Percentiles rank a stretch among this genome's conserved stretches.
These are phyloP conservation scores for Bretziella fagacearum DNA, from an alignment of 2,329 filamentous ascomycete species.

Conservation along the genomic window DNA sequence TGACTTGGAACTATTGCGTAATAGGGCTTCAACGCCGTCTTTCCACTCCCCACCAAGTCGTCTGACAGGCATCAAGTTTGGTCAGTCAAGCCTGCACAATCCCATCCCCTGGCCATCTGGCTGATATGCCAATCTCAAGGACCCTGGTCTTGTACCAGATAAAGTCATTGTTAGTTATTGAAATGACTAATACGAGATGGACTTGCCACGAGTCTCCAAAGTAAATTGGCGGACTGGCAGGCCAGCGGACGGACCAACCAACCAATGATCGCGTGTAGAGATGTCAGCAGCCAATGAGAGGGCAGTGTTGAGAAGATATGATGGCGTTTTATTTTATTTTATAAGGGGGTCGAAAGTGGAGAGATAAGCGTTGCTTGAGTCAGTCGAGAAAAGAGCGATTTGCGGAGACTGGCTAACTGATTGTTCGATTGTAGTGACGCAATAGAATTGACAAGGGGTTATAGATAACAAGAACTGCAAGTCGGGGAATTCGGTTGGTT, in stretches of 20 bases:
- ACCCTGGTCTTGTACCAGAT: not conserved
- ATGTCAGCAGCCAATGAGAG: not conserved
- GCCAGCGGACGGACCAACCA: not conserved
- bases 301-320: not conserved
- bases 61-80: not conserved
- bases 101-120: not conserved
- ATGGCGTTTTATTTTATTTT: not conserved
- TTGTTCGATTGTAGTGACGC: no score
- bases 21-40: not conserved
- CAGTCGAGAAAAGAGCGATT: no score
- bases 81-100: not conserved
- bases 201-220: not conserved
- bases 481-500: no score
- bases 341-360: no score
- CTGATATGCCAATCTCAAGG: conserved; percentile 3
- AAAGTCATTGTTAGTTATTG: not conserved
- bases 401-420: no score
- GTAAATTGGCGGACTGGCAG: not conserved
- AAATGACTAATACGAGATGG: conserved; percentile 1
- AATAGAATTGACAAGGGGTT: no score
- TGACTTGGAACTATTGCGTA: not conserved
- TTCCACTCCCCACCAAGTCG: not conserved
- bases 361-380: not conserved
- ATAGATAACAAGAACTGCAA: no score
- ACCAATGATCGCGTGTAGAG: not conserved